A percentile compares a stretch with the other conserved stretches of the same genome.
These are phyloP conservation scores for Corylus americana DNA, from an alignment of 306 rosid genomes.

Conservation along the genomic window DNA sequence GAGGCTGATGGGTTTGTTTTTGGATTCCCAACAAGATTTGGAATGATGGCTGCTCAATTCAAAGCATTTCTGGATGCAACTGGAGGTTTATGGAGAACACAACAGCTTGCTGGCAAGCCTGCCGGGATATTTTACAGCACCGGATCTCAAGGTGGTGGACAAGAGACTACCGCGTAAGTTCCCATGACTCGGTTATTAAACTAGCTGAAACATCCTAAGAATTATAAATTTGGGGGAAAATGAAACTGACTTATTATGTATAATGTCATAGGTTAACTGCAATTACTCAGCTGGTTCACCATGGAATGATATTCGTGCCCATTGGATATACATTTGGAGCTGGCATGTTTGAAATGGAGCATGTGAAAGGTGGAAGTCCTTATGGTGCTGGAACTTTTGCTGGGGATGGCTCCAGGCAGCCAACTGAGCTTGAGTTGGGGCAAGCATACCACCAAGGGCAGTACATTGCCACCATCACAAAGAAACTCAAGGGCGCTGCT, in stretches of 20 bases:
- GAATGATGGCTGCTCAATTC: constrained; percentile 99
- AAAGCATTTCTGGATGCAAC: constrained; percentile 88
- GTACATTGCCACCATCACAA: constrained; percentile 78
- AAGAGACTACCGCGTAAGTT: constrained; percentile 95
- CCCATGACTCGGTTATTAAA: neutral
- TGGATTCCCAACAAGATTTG: constrained; percentile 95
- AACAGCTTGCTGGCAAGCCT: constrained; percentile 93
- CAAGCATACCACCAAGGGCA: constrained; percentile 97
- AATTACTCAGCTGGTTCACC: constrained; percentile 92
- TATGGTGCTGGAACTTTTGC: constrained; percentile 94
- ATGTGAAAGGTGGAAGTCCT: constrained; percentile 96
- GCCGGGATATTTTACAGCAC: constrained; percentile 94
- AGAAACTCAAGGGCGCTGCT: constrained; percentile 87
- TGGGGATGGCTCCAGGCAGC: constrained; percentile 92
- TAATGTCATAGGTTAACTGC: constrained; percentile 71
- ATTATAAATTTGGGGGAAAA: neutral
- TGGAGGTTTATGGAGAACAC: constrained; percentile 88
- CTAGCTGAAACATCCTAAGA: neutral
- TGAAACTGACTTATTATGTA: neutral
- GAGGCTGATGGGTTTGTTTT: constrained; percentile 88
- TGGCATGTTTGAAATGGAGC: constrained; percentile 95
- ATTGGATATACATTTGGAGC: constrained; percentile 90
- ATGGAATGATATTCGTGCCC: constrained; percentile 89
- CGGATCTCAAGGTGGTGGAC: constrained; percentile 98
- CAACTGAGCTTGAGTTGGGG: constrained; percentile 72